Percentiles rank a stretch among this genome's conserved stretches.
These are phyloP conservation scores for Agroathelia rolfsii DNA, from an alignment of 1,284 basidiomycete species.

Conservation along the genomic window DNA sequence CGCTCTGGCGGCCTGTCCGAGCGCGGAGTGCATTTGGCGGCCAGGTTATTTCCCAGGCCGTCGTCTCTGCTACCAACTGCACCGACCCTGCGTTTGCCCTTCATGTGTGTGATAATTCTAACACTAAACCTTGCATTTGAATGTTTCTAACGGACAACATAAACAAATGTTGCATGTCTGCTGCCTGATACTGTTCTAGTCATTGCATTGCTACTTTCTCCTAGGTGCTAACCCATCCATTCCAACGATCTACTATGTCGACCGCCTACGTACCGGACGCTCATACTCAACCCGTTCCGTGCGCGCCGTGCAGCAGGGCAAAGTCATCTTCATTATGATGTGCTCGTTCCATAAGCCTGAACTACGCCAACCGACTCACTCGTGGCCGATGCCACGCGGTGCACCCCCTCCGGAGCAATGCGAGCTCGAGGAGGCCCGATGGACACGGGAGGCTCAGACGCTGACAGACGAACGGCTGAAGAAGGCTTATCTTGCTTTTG, in stretches of 20 bases:
- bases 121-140: constrained; percentile 4
- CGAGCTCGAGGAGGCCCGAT: constrained; percentile 45
- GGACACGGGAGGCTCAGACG: constrained; percentile 24
- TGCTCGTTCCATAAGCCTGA: constrained; percentile 84
- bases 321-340: constrained; percentile 71
- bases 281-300: constrained; percentile 70
- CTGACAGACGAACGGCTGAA: constrained; percentile 23
- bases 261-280: constrained; percentile 73
- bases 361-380: constrained; percentile 57
- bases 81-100: constrained; percentile 59
- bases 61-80: constrained; percentile 71
- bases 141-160: constrained; percentile 1
- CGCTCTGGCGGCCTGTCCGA: constrained; percentile 55
- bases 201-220: constrained; percentile 76
- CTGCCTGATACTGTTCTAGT: not conserved
- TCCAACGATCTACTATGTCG: constrained; percentile 80
- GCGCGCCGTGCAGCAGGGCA: constrained; percentile 67
- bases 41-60: constrained; percentile 82
- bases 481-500: constrained; percentile 27
- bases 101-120: constrained; percentile 45
- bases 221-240: constrained; percentile 66
- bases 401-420: constrained; percentile 59
- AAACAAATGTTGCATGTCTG: constrained; percentile 36
- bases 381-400: constrained; percentile 50
- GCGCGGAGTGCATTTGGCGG: constrained; percentile 83